Percentiles rank a stretch among this genome's conserved stretches.
Conservation (phyloP, 129 eudicot genomes). For the Centrapalus pauciflorus region DNA sequence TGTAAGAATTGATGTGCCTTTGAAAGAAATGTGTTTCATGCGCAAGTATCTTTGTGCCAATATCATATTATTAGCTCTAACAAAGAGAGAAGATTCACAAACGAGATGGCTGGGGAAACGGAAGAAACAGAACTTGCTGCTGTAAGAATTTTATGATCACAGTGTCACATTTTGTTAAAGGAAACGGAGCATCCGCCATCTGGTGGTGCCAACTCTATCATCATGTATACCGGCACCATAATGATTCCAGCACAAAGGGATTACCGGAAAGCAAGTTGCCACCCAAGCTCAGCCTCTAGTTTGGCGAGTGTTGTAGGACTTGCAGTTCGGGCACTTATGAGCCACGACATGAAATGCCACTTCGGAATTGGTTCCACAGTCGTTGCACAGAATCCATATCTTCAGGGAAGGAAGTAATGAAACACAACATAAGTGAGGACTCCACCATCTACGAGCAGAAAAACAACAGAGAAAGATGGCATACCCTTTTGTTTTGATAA, state of each 20-base stretch:
- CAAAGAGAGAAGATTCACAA: no score
- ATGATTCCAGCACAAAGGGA: no score
- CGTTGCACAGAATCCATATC: conserved; percentile 89
- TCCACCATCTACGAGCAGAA: conserved; percentile 10
- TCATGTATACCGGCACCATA: not conserved
- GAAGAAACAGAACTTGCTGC: no score
- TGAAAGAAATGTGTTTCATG: no score
- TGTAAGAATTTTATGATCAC: no score
- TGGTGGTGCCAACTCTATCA: no score
- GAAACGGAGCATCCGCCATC: no score
- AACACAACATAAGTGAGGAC: not conserved
- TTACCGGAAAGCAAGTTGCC: not conserved
- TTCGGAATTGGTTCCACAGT: conserved; percentile 61
- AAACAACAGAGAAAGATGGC: not conserved
- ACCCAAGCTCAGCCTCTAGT: conserved; percentile 38
- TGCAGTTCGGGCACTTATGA: conserved; percentile 80
- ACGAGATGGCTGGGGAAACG: no score
- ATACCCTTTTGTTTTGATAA: conserved; percentile 57
- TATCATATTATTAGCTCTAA: no score
- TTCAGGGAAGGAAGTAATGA: conserved; percentile 5
- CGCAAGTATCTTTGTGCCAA: no score
- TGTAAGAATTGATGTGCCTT: no score
- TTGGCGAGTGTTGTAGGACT: conserved; percentile 85
- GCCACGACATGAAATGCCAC: conserved; percentile 68
- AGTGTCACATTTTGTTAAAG: no score